Evolutionary conservation across 345 rosid genomes (phyloP).

Genomic region (Corymbia maculata): DNA sequence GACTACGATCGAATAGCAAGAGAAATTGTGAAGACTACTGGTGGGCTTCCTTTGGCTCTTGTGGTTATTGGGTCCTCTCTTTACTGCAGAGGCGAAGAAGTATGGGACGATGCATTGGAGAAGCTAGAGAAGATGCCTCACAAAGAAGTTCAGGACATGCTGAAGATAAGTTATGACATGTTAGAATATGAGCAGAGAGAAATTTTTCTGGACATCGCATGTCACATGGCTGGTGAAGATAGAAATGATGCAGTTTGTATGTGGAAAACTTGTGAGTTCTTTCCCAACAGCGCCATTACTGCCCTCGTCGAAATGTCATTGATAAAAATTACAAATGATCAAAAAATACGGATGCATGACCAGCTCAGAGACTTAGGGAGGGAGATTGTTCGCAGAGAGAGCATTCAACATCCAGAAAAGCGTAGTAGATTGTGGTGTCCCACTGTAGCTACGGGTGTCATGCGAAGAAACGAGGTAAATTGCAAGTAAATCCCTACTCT

Average conservation of each 20-base stretch:
- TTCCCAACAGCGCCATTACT: background rate
- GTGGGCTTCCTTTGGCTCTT: slow-evolving; percentile 1
- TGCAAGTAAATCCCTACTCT: background rate
- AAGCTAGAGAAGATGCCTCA: background rate
- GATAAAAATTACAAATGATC: background rate
- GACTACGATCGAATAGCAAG: background rate
- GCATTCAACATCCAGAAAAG: background rate
- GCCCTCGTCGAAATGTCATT: background rate
- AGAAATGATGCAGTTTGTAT: background rate
- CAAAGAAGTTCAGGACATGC: background rate
- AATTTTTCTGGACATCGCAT: slow-evolving; percentile 2
- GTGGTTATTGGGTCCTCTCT: slow-evolving; percentile 1
- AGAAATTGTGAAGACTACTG: background rate
- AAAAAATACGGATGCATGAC: background rate
- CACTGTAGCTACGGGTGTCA: background rate
- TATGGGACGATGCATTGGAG: background rate
- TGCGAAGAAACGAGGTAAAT: background rate
- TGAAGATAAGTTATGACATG: background rate
- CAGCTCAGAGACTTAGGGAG: background rate
- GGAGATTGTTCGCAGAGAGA: background rate
- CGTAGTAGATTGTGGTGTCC: background rate
- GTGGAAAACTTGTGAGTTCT: background rate
- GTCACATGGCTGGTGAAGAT: background rate
- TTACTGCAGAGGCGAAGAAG: background rate
- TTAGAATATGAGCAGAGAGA: background rate